Percentiles rank a stretch among this genome's conserved stretches.
Conservation (phyloP, 2,329 filamentous ascomycete genomes). For the Colletotrichum gloeosporioides region DNA sequence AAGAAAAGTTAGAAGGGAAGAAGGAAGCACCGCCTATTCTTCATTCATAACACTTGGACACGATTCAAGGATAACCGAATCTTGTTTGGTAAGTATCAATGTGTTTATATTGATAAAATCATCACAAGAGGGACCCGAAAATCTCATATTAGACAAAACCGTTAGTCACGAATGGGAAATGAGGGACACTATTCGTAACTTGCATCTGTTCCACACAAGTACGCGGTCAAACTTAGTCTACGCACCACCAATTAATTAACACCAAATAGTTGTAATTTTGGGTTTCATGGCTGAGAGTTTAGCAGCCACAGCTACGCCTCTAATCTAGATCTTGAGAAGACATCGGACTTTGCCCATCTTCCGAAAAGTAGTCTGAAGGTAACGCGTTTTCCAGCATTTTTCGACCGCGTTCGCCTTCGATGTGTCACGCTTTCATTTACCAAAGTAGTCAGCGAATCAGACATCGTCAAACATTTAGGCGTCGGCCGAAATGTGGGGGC, state of each 20-base stretch:
- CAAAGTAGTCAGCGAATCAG: neutral
- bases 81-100: neutral
- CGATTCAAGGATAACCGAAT: neutral
- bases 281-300: neutral
- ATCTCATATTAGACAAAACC: rapidly evolving
- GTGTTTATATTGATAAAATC: rapidly evolving
- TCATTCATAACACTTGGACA: neutral
- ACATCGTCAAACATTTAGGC: neutral
- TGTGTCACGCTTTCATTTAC: neutral
- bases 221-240: neutral
- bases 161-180: neutral
- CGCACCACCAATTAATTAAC: neutral
- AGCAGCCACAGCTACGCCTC: neutral
- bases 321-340: neutral
- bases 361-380: neutral
- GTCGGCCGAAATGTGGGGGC: neutral
- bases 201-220: neutral
- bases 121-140: rapidly evolving
- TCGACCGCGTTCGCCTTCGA: neutral
- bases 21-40: neutral
- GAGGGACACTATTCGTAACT: rapidly evolving
- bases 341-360: neutral
- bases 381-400: neutral
- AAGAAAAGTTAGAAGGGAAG: too few relatives aligned
- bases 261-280: neutral